Percentiles rank a stretch among this genome's conserved stretches.
Conservation (phyloP, 148 eudicot species). For the Chenopodium quinoa region DNA sequence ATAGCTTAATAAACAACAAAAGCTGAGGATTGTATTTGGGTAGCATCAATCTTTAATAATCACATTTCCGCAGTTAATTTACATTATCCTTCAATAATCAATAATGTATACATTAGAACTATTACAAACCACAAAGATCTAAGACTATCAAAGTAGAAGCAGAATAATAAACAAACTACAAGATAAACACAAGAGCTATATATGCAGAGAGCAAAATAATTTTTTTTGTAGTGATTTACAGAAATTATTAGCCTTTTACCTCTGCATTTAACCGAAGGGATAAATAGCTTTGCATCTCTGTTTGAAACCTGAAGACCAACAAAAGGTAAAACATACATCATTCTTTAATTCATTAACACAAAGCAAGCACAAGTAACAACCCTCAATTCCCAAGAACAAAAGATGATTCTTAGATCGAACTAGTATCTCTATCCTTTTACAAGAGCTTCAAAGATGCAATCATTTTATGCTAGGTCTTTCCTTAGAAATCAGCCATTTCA, state of each 20-base stretch:
- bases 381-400: background rate
- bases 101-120: background rate
- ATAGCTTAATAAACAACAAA: background rate
- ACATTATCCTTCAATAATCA: background rate
- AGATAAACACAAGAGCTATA: slow-evolving; percentile 5
- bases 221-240: background rate
- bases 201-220: background rate
- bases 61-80: background rate
- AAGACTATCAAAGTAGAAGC: background rate
- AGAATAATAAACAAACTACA: background rate
- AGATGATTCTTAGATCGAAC: background rate
- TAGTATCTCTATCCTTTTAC: too few species aligned
- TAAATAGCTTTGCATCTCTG: slow-evolving; percentile 64
- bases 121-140: background rate
- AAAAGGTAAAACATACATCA: slow-evolving; percentile 16
- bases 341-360: background rate
- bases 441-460: too few species aligned
- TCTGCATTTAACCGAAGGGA: slow-evolving; percentile 46
- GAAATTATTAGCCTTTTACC: slow-evolving; percentile 34
- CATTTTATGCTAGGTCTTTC: background rate
- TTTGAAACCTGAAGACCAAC: slow-evolving; percentile 61
- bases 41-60: background rate
- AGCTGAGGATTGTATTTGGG: background rate
- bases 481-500: background rate
- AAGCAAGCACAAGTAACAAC: background rate